phyloP scores from a whole-genome alignment of 2,329 filamentous ascomycete genomes.

The Lojkania enalia region DNA sequence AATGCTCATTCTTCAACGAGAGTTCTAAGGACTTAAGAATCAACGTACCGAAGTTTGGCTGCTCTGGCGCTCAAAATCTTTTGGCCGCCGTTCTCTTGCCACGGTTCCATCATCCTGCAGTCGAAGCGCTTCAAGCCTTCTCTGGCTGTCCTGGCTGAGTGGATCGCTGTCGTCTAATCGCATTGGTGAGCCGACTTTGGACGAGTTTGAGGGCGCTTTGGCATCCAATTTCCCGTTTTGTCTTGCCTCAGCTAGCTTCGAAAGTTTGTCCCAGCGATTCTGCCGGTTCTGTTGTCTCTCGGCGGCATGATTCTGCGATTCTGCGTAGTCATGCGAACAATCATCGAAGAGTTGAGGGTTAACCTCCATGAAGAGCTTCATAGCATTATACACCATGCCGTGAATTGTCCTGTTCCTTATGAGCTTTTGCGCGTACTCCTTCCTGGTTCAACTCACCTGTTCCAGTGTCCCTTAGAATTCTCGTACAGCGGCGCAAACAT shows the following conservation, averaged over 20 bases:
- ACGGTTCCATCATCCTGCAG: slow-evolving; percentile 71
- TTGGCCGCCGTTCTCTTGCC: slow-evolving; percentile 43
- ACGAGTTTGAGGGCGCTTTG: slow-evolving; percentile 20
- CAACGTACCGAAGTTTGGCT: slow-evolving; percentile 50
- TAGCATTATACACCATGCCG: slow-evolving; percentile 99
- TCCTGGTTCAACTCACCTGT: slow-evolving; percentile 67
- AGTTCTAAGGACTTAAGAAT: slow-evolving; percentile 48
- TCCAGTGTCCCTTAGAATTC: slow-evolving; percentile 99
- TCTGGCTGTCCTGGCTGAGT: slow-evolving; percentile 79
- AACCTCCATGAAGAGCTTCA: slow-evolving; percentile 99
- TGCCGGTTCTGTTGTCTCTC: slow-evolving; percentile 79
- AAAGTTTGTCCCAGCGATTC: slow-evolving; percentile 85
- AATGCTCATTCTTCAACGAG: slow-evolving; percentile 37
- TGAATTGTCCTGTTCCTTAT: slow-evolving; percentile 78
- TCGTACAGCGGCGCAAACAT: slow-evolving; percentile 99
- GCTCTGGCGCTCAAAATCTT: slow-evolving; percentile 46
- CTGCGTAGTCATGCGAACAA: slow-evolving; percentile 96
- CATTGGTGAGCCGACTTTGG: slow-evolving; percentile 47
- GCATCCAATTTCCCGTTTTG: slow-evolving; percentile 52
- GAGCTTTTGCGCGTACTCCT: neutral
- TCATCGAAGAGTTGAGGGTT: slow-evolving; percentile 98
- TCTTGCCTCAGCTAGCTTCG: slow-evolving; percentile 75
- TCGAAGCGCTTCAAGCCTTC: slow-evolving; percentile 85
- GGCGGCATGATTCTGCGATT: slow-evolving; percentile 91
- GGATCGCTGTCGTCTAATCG: slow-evolving; percentile 75